Percentiles rank a stretch among this genome's conserved stretches.
These are phyloP conservation scores for Boletus smithii DNA, from an alignment of 1,284 basidiomycete species.

Conservation along the genomic window DNA sequence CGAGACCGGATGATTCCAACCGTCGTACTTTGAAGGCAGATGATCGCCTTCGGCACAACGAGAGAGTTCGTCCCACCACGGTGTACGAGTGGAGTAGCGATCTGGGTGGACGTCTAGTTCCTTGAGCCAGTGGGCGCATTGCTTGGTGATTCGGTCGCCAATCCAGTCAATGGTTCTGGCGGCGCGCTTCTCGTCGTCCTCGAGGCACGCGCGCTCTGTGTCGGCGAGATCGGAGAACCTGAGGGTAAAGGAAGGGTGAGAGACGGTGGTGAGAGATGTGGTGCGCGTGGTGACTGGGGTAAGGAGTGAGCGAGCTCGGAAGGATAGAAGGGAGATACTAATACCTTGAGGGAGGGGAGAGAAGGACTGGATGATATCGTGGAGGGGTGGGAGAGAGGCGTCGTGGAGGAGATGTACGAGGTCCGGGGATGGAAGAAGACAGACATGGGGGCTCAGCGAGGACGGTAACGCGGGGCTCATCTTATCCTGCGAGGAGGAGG, in stretches of 20 bases:
- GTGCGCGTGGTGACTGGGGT: conserved; percentile 74
- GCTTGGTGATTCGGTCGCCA: conserved; percentile 57
- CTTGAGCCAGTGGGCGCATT: conserved; percentile 65
- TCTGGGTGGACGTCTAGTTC: conserved; percentile 46
- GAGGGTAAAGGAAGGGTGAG: conserved; percentile 66
- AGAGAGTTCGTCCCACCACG: conserved; percentile 82
- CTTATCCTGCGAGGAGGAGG: neutral
- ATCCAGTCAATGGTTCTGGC: conserved; percentile 79
- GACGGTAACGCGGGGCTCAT: conserved; percentile 56
- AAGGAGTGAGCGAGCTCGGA: conserved; percentile 9
- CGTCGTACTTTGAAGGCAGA: conserved; percentile 64
- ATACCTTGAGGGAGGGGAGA: conserved; percentile 77
- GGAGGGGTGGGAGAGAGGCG: conserved; percentile 61
- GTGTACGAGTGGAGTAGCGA: conserved; percentile 48
- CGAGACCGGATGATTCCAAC: conserved; percentile 80
- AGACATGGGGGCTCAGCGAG: conserved; percentile 77
- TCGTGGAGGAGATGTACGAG: conserved; percentile 55
- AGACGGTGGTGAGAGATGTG: conserved; percentile 61
- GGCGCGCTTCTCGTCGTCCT: conserved; percentile 74
- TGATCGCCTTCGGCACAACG: conserved; percentile 73
- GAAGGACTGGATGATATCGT: conserved; percentile 74
- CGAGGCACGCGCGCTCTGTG: conserved; percentile 64
- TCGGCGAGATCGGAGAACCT: conserved; percentile 72
- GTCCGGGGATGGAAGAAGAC: conserved; percentile 67
- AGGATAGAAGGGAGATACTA: neutral